Evolutionary conservation across 345 rosid genomes (phyloP), one percentile per base, ranked within the genome.

Genomic region (Eucalyptus sideroxylon): DNA sequence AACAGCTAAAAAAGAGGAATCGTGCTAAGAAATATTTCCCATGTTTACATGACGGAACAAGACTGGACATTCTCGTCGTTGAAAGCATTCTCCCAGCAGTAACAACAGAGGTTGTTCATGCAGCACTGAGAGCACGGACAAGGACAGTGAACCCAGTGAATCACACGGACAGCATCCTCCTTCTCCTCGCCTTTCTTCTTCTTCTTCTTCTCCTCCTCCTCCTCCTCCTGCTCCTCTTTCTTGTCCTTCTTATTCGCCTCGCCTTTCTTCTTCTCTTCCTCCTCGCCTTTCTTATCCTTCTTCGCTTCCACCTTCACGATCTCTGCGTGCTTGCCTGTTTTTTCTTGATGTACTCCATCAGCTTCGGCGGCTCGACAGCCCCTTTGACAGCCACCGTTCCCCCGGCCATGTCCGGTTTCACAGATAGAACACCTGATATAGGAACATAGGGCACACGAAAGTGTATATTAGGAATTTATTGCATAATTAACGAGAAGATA

Each of bases 371-470:
- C 87, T 93, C 97, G 51, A 96, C 91, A 7, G 86, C 88, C 83
- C 98, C 98, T 88, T 89, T 95, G 30, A 97, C 93, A 37, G 88
- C 92, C 47, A 95, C 95, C n/a, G 19, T 90, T 65, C 97, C 94
- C 37, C 93, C 92, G 50, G 77, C 40, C 92, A 93, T 94, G n/a
- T 96, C 95, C 62, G 96, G 88, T 86, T 95, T 95, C 15, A 89
- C 99, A 3, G 65, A 86, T 47, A 89, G 87, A 72, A 97, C 91
- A 51, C 99, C 97, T 95, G 86, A n/a, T 6, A 89, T 26, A 15
- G 30, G 37, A 51, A 59, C 1, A 87, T 44, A 12, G 77, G 12
- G 26, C 13, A 37, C 44, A 9, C 7, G 49, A 11, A 44, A 27
- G 51, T 30, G 27, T 40, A 40, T 77, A 37, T 40, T 11, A 6